Conservation (phyloP, 2,329 filamentous ascomycete species). For the Pseudopyrenochaeta lycopersici region DNA sequence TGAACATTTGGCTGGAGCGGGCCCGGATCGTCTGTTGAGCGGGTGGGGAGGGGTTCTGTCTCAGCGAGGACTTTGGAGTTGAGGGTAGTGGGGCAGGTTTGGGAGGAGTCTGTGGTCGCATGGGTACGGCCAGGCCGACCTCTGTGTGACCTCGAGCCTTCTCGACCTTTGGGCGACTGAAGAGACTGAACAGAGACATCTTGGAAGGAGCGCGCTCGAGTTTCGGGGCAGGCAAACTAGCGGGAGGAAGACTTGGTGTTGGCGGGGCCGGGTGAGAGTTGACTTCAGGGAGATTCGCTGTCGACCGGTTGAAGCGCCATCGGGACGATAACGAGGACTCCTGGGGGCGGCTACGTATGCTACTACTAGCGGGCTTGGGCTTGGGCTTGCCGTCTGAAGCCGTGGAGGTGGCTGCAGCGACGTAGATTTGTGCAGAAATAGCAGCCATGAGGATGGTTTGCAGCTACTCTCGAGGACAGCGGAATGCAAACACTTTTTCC, state of each 20-base stretch:
- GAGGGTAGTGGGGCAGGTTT: slow-evolving; percentile 27
- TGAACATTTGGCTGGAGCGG: slow-evolving; percentile 43
- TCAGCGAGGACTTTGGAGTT: slow-evolving; percentile 37
- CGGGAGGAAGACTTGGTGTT: slow-evolving; percentile 4
- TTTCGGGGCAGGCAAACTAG: slow-evolving; percentile 30
- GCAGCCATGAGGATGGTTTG: slow-evolving; percentile 18
- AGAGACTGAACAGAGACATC: slow-evolving; percentile 60
- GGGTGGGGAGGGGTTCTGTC: slow-evolving; percentile 40
- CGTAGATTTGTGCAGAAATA: slow-evolving; percentile 18
- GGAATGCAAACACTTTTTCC: background rate
- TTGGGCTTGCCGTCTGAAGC: slow-evolving; percentile 30
- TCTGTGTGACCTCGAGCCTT: slow-evolving; percentile 57
- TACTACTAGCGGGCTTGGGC: slow-evolving; percentile 24
- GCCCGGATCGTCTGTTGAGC: slow-evolving; percentile 41
- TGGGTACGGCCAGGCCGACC: slow-evolving; percentile 49
- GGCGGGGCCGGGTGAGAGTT: slow-evolving; percentile 12
- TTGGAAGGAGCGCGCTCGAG: slow-evolving; percentile 49
- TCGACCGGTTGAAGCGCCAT: slow-evolving; percentile 49
- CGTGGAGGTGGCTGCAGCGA: slow-evolving; percentile 38
- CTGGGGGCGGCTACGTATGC: slow-evolving; percentile 31
- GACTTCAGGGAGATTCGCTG: slow-evolving; percentile 38
- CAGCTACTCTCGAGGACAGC: slow-evolving; percentile 16
- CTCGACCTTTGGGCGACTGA: slow-evolving; percentile 60
- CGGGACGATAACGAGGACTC: slow-evolving; percentile 38
- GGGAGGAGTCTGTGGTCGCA: slow-evolving; percentile 41